These are phyloP conservation scores for Dactylellina cionopaga DNA, from an alignment of 2,329 filamentous ascomycete species.

Conservation along the genomic window DNA sequence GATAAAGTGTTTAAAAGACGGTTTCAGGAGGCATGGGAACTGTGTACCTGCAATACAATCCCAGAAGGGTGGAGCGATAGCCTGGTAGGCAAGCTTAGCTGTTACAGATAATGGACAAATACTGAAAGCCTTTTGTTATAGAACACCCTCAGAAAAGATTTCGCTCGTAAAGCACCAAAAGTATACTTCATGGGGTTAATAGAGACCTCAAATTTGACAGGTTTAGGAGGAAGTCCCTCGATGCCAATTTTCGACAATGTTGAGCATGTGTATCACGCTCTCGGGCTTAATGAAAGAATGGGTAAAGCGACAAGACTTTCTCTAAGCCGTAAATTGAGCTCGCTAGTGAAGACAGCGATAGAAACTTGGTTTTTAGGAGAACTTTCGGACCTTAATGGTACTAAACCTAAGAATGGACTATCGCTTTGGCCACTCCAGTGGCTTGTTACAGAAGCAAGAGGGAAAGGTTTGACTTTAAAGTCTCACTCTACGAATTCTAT, in stretches of 20 bases:
- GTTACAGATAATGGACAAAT: no score
- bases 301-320: neutral
- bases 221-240: neutral
- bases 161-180: conserved; percentile 1
- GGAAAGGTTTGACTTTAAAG: neutral
- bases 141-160: no score
- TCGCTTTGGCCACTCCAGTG: conserved; percentile 13
- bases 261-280: neutral
- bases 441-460: neutral
- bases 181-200: conserved; percentile 4
- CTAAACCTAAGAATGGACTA: neutral
- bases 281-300: neutral
- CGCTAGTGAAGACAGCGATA: neutral
- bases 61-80: no score
- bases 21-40: no score
- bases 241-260: neutral
- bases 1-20: no score
- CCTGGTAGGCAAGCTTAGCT: no score
- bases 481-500: neutral
- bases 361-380: conserved; percentile 16
- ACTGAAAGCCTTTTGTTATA: no score
- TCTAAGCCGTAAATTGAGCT: neutral
- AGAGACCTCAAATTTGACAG: neutral
- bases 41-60: no score
- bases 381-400: conserved; percentile 1